A percentile compares a stretch with the other conserved stretches of the same genome.
phyloP scores from a whole-genome alignment of 805 yeast species.

The Pichia kluyveri region DNA sequence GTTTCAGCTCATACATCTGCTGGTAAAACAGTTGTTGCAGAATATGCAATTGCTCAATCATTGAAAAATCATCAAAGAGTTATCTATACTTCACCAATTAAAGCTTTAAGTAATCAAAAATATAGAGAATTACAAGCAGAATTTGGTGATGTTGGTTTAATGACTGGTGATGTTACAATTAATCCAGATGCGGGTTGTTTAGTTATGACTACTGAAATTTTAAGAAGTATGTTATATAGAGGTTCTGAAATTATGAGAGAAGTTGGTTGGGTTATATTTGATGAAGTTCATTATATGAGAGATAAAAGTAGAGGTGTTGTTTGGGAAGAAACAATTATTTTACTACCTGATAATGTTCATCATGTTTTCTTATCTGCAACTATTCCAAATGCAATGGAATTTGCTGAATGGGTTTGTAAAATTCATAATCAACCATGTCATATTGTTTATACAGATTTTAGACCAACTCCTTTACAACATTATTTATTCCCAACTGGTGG shows the following conservation, averaged over 20 bases:
- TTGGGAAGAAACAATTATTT: slow-evolving; percentile 97
- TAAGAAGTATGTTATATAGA: slow-evolving; percentile 91
- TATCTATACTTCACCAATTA: slow-evolving; percentile 93
- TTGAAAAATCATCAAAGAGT: slow-evolving; percentile 92
- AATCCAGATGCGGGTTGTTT: slow-evolving; percentile 97
- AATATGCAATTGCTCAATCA: slow-evolving; percentile 96
- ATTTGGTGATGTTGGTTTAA: slow-evolving; percentile 93
- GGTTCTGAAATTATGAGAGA: slow-evolving; percentile 98
- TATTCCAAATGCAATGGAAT: slow-evolving; percentile 96
- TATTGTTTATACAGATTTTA: slow-evolving; percentile 89
- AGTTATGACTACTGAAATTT: slow-evolving; percentile 98
- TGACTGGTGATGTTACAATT: slow-evolving; percentile 99
- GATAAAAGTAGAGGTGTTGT: slow-evolving; percentile 98
- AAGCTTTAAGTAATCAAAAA: slow-evolving; percentile 90
- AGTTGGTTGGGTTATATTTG: slow-evolving; percentile 97
- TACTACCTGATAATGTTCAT: slow-evolving; percentile 92
- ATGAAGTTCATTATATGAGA: slow-evolving; percentile 98
- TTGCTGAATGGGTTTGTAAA: slow-evolving; percentile 98
- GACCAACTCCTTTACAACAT: slow-evolving; percentile 93
- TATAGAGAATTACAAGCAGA: slow-evolving; percentile 91
- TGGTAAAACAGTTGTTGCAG: slow-evolving; percentile 97
- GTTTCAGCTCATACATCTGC: slow-evolving; percentile 99
- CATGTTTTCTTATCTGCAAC: slow-evolving; percentile 94
- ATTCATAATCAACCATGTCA: slow-evolving; percentile 93
- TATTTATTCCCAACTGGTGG: slow-evolving; percentile 93